Percentiles rank a stretch among this genome's conserved stretches.
Evolutionary conservation across 192 early-diverging fungal species (phyloP).

Genomic region (Gigaspora rosea): DNA sequence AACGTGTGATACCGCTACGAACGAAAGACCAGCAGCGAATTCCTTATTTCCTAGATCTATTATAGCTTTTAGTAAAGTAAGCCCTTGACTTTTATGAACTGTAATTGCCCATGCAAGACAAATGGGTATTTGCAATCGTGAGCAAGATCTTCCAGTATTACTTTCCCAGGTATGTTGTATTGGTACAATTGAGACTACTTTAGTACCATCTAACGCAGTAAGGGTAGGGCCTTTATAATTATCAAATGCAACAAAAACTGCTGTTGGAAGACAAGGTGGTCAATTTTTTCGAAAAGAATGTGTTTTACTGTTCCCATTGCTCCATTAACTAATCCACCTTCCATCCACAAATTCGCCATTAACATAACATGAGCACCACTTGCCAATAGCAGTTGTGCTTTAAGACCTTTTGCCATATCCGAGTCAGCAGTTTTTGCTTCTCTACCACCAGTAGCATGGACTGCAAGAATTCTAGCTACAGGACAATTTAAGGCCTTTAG

Average conservation of each 20-base stretch:
- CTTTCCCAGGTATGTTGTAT: neutral
- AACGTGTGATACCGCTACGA: neutral
- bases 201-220: neutral
- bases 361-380: neutral
- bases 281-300: neutral
- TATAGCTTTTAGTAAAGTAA: too few species aligned
- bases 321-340: neutral
- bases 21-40: too few species aligned
- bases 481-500: too few species aligned
- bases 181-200: neutral
- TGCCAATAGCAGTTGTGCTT: neutral
- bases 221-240: neutral
- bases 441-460: neutral
- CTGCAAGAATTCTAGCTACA: neutral
- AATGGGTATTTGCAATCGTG: too few species aligned
- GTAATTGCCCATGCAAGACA: too few species aligned
- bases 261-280: too few species aligned
- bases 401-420: neutral
- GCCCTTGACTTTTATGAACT: too few species aligned
- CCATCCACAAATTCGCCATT: too few species aligned
- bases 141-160: neutral
- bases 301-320: neutral
- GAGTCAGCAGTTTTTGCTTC: neutral
- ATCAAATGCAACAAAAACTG: neutral
- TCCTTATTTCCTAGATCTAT: too few species aligned